Percentiles rank a stretch among this genome's conserved stretches.
These are phyloP conservation scores for Cinnamomum micranthum DNA, from an alignment of 164 flowering plant genomes.

Conservation along the genomic window DNA sequence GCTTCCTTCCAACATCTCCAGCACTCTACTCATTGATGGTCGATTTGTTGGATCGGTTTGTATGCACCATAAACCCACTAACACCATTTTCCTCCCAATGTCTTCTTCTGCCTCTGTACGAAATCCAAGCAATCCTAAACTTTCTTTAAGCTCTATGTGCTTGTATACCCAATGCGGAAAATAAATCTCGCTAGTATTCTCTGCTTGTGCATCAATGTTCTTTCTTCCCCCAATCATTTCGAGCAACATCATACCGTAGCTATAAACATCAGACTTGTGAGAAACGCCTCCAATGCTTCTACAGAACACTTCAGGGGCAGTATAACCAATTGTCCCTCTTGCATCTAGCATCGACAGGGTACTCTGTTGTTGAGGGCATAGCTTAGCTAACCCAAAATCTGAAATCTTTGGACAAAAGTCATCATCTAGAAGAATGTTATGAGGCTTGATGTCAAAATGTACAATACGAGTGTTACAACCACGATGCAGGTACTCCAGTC, in stretches of 20 bases:
- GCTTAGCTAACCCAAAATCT: slow-evolving; percentile 10
- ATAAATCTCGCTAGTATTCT: slow-evolving; percentile 5
- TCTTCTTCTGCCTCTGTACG: not conserved
- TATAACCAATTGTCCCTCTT: slow-evolving; percentile 9
- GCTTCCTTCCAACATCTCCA: slow-evolving; percentile 9
- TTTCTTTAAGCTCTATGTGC: not conserved
- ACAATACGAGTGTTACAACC: slow-evolving; percentile 8
- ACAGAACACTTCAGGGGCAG: slow-evolving; percentile 12
- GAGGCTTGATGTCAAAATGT: slow-evolving; percentile 12
- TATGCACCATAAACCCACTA: slow-evolving; percentile 10
- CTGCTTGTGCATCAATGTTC: not conserved
- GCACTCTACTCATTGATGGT: slow-evolving; percentile 3
- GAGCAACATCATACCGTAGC: slow-evolving; percentile 8
- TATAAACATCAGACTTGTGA: slow-evolving; percentile 9
- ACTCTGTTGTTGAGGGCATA: slow-evolving; percentile 5
- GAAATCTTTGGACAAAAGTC: slow-evolving; percentile 11
- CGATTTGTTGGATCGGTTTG: slow-evolving; percentile 3
- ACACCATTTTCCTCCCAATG: slow-evolving; percentile 5
- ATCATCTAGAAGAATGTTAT: slow-evolving; percentile 8
- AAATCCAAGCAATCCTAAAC: not conserved
- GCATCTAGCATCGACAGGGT: not conserved
- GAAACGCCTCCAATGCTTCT: slow-evolving; percentile 6
- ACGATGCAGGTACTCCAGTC: slow-evolving; percentile 9
- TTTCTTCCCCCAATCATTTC: slow-evolving; percentile 8
- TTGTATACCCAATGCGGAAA: slow-evolving; percentile 8